Evolutionary conservation across 108 stramenopile genomes (phyloP).

Genomic region (Licmophora abbreviata): DNA sequence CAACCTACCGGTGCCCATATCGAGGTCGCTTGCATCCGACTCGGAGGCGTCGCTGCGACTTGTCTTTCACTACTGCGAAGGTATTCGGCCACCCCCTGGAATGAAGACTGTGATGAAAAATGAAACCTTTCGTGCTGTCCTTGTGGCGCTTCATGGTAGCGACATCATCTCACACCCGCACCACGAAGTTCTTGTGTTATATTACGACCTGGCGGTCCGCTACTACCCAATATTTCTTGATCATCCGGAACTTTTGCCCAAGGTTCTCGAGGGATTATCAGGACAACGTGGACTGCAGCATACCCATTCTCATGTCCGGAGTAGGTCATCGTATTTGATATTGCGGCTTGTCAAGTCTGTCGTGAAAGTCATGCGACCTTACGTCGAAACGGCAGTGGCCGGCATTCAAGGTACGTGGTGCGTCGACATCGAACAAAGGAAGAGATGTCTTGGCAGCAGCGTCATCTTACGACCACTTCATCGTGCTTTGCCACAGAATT

Average conservation of each 20-base stretch:
- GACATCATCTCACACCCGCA: conserved; percentile 53
- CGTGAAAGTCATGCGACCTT: conserved; percentile 41
- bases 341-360: conserved; percentile 46
- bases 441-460: too few species aligned
- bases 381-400: conserved; percentile 53
- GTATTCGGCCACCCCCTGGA: conserved; percentile 64
- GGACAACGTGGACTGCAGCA: conserved; percentile 58
- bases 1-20: conserved; percentile 24
- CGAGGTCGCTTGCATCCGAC: conserved; percentile 28
- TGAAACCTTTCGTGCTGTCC: conserved; percentile 42
- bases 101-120: conserved; percentile 49
- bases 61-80: conserved; percentile 69
- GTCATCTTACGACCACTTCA: too few species aligned
- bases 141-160: conserved; percentile 47
- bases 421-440: too few species aligned
- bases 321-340: conserved; percentile 56
- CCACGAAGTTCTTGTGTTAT: conserved; percentile 45
- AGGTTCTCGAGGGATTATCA: conserved; percentile 37
- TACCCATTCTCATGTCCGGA: conserved; percentile 36
- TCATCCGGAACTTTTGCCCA: conserved; percentile 38
- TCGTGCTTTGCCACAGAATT: too few species aligned
- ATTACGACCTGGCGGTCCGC: conserved; percentile 63
- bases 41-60: conserved; percentile 54
- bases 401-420: conserved; percentile 65
- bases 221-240: conserved; percentile 43